Base-by-base conservation (phyloP, 108 stramenopile genomes). In the Fragilariopsis cylindrus region DNA sequence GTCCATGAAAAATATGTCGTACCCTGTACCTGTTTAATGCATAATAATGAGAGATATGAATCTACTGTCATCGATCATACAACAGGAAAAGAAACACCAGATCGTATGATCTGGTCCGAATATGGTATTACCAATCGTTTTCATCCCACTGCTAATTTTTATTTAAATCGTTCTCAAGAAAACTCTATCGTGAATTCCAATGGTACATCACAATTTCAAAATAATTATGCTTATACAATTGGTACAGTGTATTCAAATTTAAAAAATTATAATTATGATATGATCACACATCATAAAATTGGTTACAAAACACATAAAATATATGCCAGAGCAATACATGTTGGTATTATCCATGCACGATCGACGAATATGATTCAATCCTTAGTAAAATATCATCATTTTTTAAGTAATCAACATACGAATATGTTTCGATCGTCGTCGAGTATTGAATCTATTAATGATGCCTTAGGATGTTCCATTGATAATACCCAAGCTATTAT, bases 1-100 rank as follows among this genome's bases (percentile, higher is more conserved):
- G 62, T 63, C n/a, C 62, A 63, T 44, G 62, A 63, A 44, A 63
- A 63, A 44, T 63, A 63, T 44, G 62, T 63, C 43, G 16, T 11
- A n/a, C 62, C 62, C 43, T 63, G 62, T 44, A 63, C 62, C 3
- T 63, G 62, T 44, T 45, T 63, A 44, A 63, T 63, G 62, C 11
- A 63, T 45, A 44, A 63, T 9, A 63, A 63, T 44, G 45, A 43
- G 0, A 0, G 19, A 0, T 63, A 63, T 15, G 42, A 45, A 12
- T 63, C 62, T 0, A 2, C 30, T 30, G 30, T 30, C 30, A 30
- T 30, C 0, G 2, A 30, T 30, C 30, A 0, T 30, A 2, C 1
- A 30, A 30, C 30, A 30, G 30, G 30, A 2, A 30, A 2, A 2
- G 0, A 0, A 0, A 30, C 21, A 4, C 18, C 4, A 2, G 43